A percentile compares a stretch with the other conserved stretches of the same genome.
phyloP scores from a whole-genome alignment of 2,329 filamentous ascomycete genomes.

The Fusarium sp. region DNA sequence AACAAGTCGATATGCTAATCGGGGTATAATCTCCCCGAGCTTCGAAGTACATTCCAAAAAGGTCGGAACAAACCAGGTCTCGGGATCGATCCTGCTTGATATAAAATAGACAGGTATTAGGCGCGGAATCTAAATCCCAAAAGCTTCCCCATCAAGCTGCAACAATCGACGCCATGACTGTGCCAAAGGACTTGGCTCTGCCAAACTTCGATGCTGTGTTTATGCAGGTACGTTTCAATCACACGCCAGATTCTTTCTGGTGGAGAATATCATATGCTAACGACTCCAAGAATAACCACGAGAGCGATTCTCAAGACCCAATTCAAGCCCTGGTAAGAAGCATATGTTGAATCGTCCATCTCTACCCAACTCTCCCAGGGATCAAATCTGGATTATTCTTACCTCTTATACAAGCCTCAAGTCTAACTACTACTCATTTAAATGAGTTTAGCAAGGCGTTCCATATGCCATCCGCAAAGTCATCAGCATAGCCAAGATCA shows the following conservation, averaged over 20 bases:
- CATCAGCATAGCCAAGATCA: neutral
- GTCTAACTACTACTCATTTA: accelerated
- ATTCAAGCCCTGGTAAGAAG: neutral
- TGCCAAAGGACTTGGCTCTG: neutral
- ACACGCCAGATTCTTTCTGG: neutral
- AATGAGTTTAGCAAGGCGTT: neutral
- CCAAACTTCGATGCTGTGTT: neutral
- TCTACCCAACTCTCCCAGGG: no score
- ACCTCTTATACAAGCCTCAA: accelerated
- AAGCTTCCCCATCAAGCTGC: accelerated
- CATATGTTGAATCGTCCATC: accelerated
- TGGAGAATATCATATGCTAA: neutral
- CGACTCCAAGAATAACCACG: neutral
- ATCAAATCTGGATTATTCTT: accelerated
- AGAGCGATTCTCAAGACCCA: neutral
- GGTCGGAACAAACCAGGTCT: neutral
- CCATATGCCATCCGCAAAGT: neutral
- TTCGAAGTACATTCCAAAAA: accelerated
- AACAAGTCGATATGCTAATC: neutral
- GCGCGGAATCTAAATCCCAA: no score
- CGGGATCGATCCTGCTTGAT: neutral
- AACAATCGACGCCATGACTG: neutral
- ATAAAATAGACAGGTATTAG: neutral
- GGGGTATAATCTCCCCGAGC: neutral
- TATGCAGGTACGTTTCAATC: neutral